phyloP scores from a whole-genome alignment of 768 basidiomycete species.

The Suillus brevipes region DNA sequence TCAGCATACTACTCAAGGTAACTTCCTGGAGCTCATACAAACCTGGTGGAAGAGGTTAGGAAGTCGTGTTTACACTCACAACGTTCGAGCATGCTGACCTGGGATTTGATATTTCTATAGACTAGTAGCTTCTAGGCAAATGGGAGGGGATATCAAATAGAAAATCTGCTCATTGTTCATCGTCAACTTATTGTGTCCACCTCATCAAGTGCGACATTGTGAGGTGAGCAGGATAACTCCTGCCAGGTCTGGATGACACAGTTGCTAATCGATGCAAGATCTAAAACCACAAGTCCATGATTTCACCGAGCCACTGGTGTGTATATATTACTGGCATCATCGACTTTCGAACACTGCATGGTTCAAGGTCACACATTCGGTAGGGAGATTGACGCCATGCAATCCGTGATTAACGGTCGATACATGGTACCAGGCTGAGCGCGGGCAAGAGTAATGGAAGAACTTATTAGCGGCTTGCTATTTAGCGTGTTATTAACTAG shows the following conservation, averaged over 20 bases:
- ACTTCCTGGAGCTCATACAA: constrained; percentile 33
- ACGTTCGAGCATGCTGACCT: constrained; percentile 20
- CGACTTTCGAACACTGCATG: too few species aligned
- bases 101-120: constrained; percentile 33
- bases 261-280: neutral
- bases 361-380: too few species aligned
- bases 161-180: constrained; percentile 9
- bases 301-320: neutral
- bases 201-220: neutral
- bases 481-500: too few species aligned
- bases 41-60: constrained; percentile 14
- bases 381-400: too few species aligned
- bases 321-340: neutral
- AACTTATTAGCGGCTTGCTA: too few species aligned
- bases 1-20: constrained; percentile 51
- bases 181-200: neutral
- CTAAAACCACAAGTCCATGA: neutral
- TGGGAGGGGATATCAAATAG: constrained; percentile 30
- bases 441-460: too few species aligned
- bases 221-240: neutral
- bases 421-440: too few species aligned
- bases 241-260: neutral
- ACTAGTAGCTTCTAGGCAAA: constrained; percentile 26
- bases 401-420: too few species aligned
- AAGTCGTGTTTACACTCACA: neutral